Evolutionary conservation across 805 yeast species (phyloP).

Genomic region (Kurtzmaniella cleridarum): DNA sequence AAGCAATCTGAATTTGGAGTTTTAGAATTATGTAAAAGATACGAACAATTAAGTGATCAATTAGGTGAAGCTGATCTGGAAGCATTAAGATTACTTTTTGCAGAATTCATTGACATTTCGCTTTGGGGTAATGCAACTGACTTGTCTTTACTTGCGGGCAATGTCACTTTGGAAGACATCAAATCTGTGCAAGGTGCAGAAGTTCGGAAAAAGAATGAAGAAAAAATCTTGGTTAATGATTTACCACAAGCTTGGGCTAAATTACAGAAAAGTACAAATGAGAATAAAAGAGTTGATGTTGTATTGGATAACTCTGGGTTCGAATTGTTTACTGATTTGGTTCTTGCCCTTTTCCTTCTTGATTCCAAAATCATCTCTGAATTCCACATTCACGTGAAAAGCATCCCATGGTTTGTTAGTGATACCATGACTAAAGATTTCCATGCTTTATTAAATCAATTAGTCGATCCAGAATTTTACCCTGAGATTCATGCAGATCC

Average conservation of each 20-base stretch:
- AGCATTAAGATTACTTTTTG: slow-evolving; percentile 53
- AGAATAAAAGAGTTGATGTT: slow-evolving; percentile 60
- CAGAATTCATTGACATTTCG: slow-evolving; percentile 81
- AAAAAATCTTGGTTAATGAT: slow-evolving; percentile 75
- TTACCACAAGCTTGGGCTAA: slow-evolving; percentile 60
- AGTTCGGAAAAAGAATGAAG: slow-evolving; percentile 74
- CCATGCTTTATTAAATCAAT: slow-evolving; percentile 48
- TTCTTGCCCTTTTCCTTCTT: slow-evolving; percentile 34
- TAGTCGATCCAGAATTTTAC: slow-evolving; percentile 49
- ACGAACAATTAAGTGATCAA: slow-evolving; percentile 21
- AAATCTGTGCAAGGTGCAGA: slow-evolving; percentile 88
- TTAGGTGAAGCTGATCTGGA: slow-evolving; percentile 40
- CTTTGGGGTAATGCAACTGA: slow-evolving; percentile 99
- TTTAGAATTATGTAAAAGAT: slow-evolving; percentile 67
- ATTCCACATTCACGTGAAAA: slow-evolving; percentile 81
- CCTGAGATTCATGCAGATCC: slow-evolving; percentile 24
- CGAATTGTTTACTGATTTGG: slow-evolving; percentile 58
- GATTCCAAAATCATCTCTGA: slow-evolving; percentile 61
- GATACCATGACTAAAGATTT: slow-evolving; percentile 89
- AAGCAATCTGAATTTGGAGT: slow-evolving; percentile 72
- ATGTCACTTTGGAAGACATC: slow-evolving; percentile 78
- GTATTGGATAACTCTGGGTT: slow-evolving; percentile 93
- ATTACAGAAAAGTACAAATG: slow-evolving; percentile 19
- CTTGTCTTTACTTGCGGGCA: slow-evolving; percentile 80
- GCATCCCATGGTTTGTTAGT: slow-evolving; percentile 95